phyloP scores from a whole-genome alignment of 148 eudicot species.

The Camellia lanceoleosa region DNA sequence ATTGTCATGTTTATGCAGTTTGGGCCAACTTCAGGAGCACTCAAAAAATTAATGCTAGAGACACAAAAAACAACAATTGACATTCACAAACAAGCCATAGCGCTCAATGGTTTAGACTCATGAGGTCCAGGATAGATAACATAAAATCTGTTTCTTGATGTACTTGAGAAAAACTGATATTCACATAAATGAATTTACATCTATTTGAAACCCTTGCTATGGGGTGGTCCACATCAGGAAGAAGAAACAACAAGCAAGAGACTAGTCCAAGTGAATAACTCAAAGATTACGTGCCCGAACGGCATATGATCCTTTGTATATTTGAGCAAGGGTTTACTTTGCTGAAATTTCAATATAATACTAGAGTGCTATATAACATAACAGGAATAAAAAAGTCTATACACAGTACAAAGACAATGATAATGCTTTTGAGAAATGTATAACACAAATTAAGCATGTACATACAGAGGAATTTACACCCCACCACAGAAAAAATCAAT shows the following conservation, averaged over 20 bases:
- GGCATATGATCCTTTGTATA: background rate
- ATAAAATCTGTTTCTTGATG: no score
- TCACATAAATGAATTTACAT: no score
- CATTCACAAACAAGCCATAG: no score
- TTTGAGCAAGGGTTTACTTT: background rate
- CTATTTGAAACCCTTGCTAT: no score
- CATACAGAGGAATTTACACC: conserved; percentile 9
- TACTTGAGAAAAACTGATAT: no score
- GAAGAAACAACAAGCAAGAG: background rate
- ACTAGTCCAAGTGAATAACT: background rate
- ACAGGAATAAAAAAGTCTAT: background rate
- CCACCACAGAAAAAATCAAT: background rate
- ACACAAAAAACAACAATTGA: no score
- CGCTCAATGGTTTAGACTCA: no score
- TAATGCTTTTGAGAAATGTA: background rate
- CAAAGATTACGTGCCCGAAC: background rate
- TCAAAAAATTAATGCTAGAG: no score
- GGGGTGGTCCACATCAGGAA: no score
- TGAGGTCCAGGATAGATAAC: no score
- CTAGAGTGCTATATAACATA: no score
- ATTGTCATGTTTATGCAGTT: background rate
- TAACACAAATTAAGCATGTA: background rate
- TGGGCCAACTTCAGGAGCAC: background rate
- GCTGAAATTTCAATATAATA: background rate
- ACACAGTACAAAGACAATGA: background rate